Conservation (phyloP, 2,329 filamentous ascomycete genomes). For the Trichoderma harzianum region DNA sequence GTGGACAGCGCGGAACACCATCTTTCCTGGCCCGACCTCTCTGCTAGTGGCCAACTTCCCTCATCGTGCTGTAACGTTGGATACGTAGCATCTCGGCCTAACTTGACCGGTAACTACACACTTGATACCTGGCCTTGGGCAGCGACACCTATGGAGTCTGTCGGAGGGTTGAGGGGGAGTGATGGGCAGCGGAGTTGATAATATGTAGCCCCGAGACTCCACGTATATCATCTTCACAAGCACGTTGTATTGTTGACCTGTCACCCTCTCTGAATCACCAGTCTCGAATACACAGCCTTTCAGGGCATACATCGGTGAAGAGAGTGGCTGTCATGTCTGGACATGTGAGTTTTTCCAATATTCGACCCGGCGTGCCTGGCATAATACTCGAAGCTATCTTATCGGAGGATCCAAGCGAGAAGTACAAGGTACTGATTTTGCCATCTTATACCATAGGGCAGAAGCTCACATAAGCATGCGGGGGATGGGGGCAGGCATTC, state of each 20-base stretch:
- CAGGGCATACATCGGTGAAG: neutral
- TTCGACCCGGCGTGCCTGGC: neutral
- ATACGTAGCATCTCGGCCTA: slow-evolving; percentile 25
- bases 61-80: neutral
- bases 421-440: neutral
- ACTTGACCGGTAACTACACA: slow-evolving; percentile 20
- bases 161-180: neutral
- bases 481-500: neutral
- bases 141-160: slow-evolving; percentile 23
- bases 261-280: neutral
- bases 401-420: neutral
- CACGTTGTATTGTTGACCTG: neutral
- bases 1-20: neutral
- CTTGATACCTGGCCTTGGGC: slow-evolving; percentile 24
- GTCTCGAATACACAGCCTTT: neutral
- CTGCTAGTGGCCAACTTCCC: neutral
- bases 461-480: neutral
- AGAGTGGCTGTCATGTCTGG: neutral
- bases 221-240: neutral
- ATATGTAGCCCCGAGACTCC: slow-evolving; percentile 10
- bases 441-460: neutral
- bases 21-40: neutral
- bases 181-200: neutral
- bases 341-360: neutral
- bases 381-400: neutral